Evolutionary conservation across 2,329 filamentous ascomycete genomes (phyloP).

Genomic region (Ascochyta pisi): DNA sequence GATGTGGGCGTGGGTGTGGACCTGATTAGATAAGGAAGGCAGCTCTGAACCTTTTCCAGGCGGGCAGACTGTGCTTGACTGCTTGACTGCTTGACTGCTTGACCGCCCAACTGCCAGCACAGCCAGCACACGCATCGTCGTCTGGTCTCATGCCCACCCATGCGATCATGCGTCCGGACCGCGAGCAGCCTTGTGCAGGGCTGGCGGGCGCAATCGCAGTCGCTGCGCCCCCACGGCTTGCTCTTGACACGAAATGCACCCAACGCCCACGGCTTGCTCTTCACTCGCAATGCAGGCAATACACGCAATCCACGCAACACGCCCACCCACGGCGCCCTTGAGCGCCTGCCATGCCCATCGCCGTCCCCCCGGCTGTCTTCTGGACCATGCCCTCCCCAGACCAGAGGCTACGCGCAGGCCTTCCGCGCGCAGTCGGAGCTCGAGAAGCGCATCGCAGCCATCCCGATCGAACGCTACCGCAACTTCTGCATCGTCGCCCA

Average conservation of each 20-base stretch:
- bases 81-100: too few species aligned
- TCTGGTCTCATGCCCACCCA: constrained; percentile 47
- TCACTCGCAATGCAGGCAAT: too few species aligned
- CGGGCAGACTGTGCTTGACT: neutral
- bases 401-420: constrained; percentile 42
- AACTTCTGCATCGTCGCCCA: constrained; percentile 99
- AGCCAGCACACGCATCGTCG: constrained; percentile 1
- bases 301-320: neutral
- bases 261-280: neutral
- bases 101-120: neutral
- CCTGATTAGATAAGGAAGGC: constrained; percentile 15
- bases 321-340: constrained; percentile 26
- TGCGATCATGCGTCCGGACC: constrained; percentile 59
- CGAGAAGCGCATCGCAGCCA: constrained; percentile 71
- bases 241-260: neutral
- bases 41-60: constrained; percentile 10
- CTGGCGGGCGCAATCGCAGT: constrained; percentile 40
- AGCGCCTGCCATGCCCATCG: constrained; percentile 36
- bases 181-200: constrained; percentile 51
- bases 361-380: neutral
- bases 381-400: too few species aligned
- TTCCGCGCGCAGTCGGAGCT: constrained; percentile 58
- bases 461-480: constrained; percentile 79
- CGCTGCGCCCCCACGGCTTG: constrained; percentile 28
- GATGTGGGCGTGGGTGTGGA: neutral